Evolutionary conservation across 2,329 filamentous ascomycete genomes (phyloP).

Genomic region (Cercospora citrullina): DNA sequence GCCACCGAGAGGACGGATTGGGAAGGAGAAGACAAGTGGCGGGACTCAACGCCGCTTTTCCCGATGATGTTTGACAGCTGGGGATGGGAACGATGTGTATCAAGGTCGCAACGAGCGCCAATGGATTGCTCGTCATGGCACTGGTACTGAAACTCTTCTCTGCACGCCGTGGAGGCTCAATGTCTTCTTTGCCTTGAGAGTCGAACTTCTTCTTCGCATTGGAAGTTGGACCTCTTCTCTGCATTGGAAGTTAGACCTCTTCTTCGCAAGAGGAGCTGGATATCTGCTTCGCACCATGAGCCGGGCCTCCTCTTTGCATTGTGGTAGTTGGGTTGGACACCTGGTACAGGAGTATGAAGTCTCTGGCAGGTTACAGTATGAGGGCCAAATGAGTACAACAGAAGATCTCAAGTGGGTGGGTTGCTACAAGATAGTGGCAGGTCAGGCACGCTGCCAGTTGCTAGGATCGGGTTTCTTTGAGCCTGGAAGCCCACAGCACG

Average conservation of each 20-base stretch:
- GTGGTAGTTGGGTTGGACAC: background rate
- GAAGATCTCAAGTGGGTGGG: background rate
- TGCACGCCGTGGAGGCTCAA: background rate
- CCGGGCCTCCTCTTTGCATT: background rate
- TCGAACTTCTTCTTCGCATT: background rate
- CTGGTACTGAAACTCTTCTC: background rate
- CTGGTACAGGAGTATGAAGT: background rate
- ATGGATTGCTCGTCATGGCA: background rate
- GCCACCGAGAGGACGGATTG: slow-evolving; percentile 2
- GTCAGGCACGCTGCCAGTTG: background rate
- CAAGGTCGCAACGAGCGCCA: background rate
- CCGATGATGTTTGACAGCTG: background rate
- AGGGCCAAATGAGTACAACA: background rate
- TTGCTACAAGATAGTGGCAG: background rate
- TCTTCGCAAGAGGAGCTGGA: background rate
- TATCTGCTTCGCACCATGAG: background rate
- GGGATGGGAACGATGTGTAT: background rate
- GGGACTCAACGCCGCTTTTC: slow-evolving; percentile 8
- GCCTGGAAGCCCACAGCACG: background rate
- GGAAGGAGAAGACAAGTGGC: slow-evolving; percentile 6
- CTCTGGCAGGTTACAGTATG: background rate
- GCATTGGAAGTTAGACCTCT: background rate
- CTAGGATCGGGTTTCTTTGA: background rate
- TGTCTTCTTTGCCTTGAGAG: background rate
- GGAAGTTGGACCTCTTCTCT: background rate